A percentile compares a stretch with the other conserved stretches of the same genome.
phyloP scores from a whole-genome alignment of 495 filamentous ascomycete genomes.

The Podospora tetraspora region DNA sequence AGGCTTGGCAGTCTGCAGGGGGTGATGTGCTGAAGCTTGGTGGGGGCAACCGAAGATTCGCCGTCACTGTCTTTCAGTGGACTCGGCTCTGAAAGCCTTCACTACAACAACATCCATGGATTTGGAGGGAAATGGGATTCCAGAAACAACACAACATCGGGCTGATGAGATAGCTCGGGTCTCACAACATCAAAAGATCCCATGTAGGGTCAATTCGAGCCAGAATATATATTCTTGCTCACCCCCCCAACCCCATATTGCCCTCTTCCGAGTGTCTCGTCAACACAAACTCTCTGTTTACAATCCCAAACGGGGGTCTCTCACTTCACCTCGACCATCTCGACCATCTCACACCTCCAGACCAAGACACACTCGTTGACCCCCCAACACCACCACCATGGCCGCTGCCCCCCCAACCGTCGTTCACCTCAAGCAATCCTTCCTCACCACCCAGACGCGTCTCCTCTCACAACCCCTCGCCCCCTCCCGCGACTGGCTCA shows the following conservation, averaged over 20 bases:
- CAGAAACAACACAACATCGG: neutral
- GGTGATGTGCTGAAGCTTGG: neutral
- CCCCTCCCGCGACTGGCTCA: slow-evolving; percentile 54
- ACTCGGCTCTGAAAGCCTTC: neutral
- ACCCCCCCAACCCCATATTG: neutral
- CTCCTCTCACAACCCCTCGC: slow-evolving; percentile 53
- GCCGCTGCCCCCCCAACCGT: slow-evolving; percentile 44
- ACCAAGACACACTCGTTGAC: neutral
- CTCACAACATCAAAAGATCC: neutral
- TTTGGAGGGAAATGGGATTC: neutral
- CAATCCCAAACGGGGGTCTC: neutral
- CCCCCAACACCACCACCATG: neutral
- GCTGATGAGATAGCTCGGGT: neutral
- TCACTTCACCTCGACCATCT: neutral
- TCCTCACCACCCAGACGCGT: slow-evolving; percentile 58
- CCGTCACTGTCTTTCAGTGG: neutral
- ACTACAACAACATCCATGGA: neutral
- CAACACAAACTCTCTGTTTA: neutral
- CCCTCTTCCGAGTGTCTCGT: neutral
- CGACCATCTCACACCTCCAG: neutral
- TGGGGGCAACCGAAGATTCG: neutral
- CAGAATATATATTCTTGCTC: neutral
- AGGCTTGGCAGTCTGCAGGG: neutral
- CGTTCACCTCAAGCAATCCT: slow-evolving; percentile 57
- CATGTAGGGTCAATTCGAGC: neutral